Conservation (phyloP, 129 eudicot species). For the Flaveria bidentis region DNA sequence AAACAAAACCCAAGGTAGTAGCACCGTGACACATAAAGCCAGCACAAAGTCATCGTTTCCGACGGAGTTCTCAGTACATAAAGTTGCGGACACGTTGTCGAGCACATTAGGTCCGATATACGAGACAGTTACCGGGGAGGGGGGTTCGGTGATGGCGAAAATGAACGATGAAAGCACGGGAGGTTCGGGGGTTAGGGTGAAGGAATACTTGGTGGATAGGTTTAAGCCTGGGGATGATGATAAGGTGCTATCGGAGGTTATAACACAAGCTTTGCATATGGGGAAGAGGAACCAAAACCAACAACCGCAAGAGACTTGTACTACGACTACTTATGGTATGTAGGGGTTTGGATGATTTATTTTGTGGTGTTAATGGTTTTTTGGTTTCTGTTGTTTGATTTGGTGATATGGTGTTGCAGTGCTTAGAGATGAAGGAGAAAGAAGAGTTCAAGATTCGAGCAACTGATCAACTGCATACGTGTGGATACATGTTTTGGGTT, state of each 20-base stretch:
- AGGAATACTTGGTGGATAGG: conserved; percentile 55
- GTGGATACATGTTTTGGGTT: neutral
- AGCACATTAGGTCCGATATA: conserved; percentile 51
- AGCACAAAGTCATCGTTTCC: conserved; percentile 23
- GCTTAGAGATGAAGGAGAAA: conserved; percentile 31
- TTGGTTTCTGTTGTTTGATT: neutral
- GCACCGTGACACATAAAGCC: neutral
- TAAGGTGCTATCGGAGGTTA: conserved; percentile 55
- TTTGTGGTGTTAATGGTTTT: no score
- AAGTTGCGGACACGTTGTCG: conserved; percentile 37
- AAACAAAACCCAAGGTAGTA: neutral
- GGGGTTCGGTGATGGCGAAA: conserved; percentile 42
- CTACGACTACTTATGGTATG: conserved; percentile 6
- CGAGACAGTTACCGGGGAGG: conserved; percentile 43
- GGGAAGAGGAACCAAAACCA: conserved; percentile 14
- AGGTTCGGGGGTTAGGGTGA: conserved; percentile 30
- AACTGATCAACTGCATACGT: neutral
- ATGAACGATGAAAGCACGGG: conserved; percentile 23
- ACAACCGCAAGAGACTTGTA: conserved; percentile 4
- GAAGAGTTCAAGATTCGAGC: conserved; percentile 26
- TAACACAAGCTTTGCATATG: conserved; percentile 37
- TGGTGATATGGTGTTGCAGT: conserved; percentile 21
- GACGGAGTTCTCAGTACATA: conserved; percentile 45
- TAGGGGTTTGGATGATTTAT: no score
- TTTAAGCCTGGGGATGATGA: conserved; percentile 79